Conservation (phyloP, 208 protist genomes). For the Wallacemonas sp. region DNA sequence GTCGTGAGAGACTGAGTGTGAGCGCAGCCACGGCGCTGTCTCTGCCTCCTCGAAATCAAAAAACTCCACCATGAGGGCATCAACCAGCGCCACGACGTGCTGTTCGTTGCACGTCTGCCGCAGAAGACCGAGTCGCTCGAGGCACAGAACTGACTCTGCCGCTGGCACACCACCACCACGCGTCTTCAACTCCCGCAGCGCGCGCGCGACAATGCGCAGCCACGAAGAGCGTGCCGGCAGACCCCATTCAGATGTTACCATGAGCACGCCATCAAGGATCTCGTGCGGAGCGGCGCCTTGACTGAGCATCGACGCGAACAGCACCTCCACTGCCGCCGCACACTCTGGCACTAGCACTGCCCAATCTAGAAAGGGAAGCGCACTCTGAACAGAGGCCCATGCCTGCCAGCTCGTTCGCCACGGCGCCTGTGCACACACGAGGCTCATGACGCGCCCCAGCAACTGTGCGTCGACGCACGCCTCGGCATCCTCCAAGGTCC, state of each 20-base stretch:
- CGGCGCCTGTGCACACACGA: conserved; percentile 20
- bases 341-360: not conserved
- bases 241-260: conserved; percentile 14
- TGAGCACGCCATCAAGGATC: conserved; percentile 19
- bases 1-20: too few relatives aligned
- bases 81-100: conserved; percentile 27
- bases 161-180: conserved; percentile 5
- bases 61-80: conserved; percentile 16
- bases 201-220: conserved; percentile 8
- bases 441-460: conserved; percentile 21
- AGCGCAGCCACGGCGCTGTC: too few relatives aligned
- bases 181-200: not conserved
- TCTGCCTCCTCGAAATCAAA: not conserved
- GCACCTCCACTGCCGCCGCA: conserved; percentile 4
- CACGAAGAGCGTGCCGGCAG: conserved; percentile 8
- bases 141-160: conserved; percentile 23
- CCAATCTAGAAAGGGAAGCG: conserved; percentile 22
- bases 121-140: conserved; percentile 16
- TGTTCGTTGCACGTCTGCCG: conserved; percentile 19
- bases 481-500: conserved; percentile 20
- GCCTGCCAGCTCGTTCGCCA: conserved; percentile 32
- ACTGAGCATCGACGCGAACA: conserved; percentile 26
- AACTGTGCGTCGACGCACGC: conserved; percentile 11
- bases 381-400: conserved; percentile 21
- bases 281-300: conserved; percentile 29